Evolutionary conservation across 2,329 filamentous ascomycete genomes (phyloP), one percentile per base, ranked within the genome.

Genomic region (Harringtonia aguacate): DNA sequence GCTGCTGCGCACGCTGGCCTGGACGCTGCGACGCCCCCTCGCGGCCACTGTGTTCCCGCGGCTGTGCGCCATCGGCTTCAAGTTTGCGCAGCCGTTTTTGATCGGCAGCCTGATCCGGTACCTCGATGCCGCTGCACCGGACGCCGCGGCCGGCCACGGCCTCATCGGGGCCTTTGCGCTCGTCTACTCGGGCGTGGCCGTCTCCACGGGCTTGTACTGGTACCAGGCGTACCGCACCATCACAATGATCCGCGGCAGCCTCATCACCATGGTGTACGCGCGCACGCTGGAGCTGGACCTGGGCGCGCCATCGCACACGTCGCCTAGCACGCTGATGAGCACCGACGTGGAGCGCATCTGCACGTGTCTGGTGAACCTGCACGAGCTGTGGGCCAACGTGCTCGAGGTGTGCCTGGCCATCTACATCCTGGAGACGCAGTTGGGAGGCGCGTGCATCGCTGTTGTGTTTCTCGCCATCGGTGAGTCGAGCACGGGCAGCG

Each of bases 281-380:
- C 37, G 36, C 17, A 38, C 40, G 15, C 40, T 43, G 9, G 40
- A 35, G 17, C 30, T 43, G 9, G 40, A 43, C 45, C 29, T 42
- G 9, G 5, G 24, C 4, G 7, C 44, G 8, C 27, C 45, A 8
- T 20, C 21, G 15, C 21, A 30, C 22, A 9, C 29, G 35, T 20
- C 28, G 29, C 22, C 40, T 8, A 41, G 18, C 21, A 34, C 39
- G 18, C 39, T 41, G 13, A 67, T 67, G 62, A 66, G 62, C 40
- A 59, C 63, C 13, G 64, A 66, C 57, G 58, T 65, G 8, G 62
- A 66, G 15, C 57, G 59, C 20, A 64, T 67, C 30, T 50, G 58
- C 6, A 54, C 58, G 24, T 62, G 60, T 2, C 50, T 62, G 24
- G 58, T 54, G 38, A 56, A 64, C 35, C 45, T 63, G 9, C 56